These are phyloP conservation scores for Ustilaginoidea virens DNA, from an alignment of 2,329 filamentous ascomycete species.

Conservation along the genomic window DNA sequence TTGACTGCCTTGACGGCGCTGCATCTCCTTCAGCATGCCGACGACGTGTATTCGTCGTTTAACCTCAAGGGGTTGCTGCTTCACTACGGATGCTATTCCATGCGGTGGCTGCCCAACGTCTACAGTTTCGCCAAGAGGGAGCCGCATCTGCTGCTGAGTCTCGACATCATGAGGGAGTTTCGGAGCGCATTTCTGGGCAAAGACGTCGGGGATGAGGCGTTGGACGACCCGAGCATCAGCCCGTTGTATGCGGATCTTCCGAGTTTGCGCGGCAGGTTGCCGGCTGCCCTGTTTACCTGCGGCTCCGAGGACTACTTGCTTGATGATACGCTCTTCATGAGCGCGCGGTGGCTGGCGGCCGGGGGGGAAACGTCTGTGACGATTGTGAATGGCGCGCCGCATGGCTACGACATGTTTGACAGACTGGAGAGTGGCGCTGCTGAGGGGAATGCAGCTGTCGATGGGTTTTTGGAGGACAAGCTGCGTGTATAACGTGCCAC, in stretches of 20 bases:
- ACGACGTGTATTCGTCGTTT: background rate
- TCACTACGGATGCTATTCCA: slow-evolving; percentile 1
- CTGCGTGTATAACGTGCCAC: too few relatives aligned
- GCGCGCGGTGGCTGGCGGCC: background rate
- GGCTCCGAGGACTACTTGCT: background rate
- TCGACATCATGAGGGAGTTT: background rate
- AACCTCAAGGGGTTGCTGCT: background rate
- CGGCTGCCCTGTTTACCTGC: background rate
- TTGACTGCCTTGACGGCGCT: background rate
- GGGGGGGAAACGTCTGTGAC: background rate
- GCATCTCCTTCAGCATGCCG: background rate
- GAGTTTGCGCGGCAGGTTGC: background rate
- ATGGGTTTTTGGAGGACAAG: background rate
- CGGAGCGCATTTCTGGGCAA: background rate
- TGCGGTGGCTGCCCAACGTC: background rate
- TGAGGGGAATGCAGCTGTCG: background rate
- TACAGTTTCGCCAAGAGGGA: background rate
- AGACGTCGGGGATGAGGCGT: background rate
- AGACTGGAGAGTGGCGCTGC: background rate
- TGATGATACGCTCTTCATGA: slow-evolving; percentile 1
- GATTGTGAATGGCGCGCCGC: background rate
- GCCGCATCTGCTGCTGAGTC: background rate
- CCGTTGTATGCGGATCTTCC: slow-evolving; percentile 1
- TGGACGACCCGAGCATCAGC: background rate
- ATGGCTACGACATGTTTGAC: background rate